These are phyloP conservation scores for Meyerozyma carpophila DNA, from an alignment of 1,139 yeast species.

Conservation along the genomic window DNA sequence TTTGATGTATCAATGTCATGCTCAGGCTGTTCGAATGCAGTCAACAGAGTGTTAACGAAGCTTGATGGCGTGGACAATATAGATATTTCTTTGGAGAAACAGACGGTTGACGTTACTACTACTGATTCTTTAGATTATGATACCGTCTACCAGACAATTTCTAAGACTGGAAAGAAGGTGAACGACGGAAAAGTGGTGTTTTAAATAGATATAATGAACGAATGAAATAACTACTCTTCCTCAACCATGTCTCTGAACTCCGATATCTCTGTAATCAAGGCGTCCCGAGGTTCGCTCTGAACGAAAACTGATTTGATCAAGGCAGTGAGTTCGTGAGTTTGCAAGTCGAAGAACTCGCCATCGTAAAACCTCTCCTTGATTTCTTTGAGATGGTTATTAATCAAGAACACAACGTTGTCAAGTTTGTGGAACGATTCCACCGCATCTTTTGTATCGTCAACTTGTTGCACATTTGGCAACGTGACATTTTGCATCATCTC, in stretches of 20 bases:
- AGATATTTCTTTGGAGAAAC: constrained; percentile 73
- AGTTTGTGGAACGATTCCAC: constrained; percentile 36
- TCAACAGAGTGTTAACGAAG: constrained; percentile 67
- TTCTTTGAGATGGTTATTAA: constrained; percentile 55
- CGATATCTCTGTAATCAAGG: constrained; percentile 56
- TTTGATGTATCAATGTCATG: constrained; percentile 80
- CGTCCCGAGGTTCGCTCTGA: constrained; percentile 61
- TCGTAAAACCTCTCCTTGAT: constrained; percentile 68
- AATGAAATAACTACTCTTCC: not conserved
- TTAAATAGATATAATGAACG: not conserved
- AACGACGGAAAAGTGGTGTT: constrained; percentile 50
- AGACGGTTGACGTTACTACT: constrained; percentile 76
- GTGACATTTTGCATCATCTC: constrained; percentile 11
- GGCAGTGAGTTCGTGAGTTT: constrained; percentile 58
- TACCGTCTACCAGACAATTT: constrained; percentile 68
- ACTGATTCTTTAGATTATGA: constrained; percentile 56
- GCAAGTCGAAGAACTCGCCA: constrained; percentile 69
- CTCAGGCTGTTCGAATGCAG: constrained; percentile 85
- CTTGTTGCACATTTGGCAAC: constrained; percentile 11
- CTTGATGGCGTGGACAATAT: constrained; percentile 70
- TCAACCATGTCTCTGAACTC: constrained; percentile 28
- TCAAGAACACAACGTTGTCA: constrained; percentile 37
- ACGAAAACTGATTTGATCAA: constrained; percentile 61
- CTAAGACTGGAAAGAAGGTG: constrained; percentile 89
- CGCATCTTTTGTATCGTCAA: constrained; percentile 12